Evolutionary conservation across 805 yeast species (phyloP).

Genomic region (Candida tammaniensis): DNA sequence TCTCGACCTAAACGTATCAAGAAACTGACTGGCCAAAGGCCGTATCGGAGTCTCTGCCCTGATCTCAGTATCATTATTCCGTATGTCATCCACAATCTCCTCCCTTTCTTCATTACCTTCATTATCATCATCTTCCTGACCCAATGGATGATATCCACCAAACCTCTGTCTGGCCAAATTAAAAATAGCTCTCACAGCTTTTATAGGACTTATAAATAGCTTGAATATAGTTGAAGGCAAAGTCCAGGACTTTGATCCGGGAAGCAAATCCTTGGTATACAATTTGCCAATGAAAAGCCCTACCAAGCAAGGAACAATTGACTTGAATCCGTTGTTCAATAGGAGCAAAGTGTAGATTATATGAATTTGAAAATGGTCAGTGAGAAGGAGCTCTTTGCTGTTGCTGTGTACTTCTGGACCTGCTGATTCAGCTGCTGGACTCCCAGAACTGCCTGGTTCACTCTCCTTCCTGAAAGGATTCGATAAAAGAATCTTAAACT

Average conservation of each 20-base stretch:
- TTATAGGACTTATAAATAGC: constrained; percentile 26
- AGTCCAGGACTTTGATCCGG: constrained; percentile 35
- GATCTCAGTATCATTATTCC: constrained; percentile 20
- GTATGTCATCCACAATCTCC: constrained; percentile 11
- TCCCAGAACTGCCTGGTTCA: no score
- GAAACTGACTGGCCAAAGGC: constrained; percentile 57
- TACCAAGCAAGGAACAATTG: constrained; percentile 33
- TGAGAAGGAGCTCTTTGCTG: constrained; percentile 22
- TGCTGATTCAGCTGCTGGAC: background rate
- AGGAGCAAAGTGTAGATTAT: constrained; percentile 31
- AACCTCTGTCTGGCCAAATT: constrained; percentile 5
- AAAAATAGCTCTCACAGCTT: background rate
- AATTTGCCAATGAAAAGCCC: constrained; percentile 39
- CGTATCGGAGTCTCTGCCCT: constrained; percentile 60
- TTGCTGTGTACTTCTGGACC: constrained; percentile 2
- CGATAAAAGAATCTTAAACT: constrained; percentile 29
- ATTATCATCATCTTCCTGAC: constrained; percentile 21
- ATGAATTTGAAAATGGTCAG: constrained; percentile 42
- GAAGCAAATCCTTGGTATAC: constrained; percentile 31
- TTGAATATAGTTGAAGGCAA: constrained; percentile 27
- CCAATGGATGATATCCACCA: constrained; percentile 10
- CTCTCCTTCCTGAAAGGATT: no score
- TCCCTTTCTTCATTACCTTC: constrained; percentile 21
- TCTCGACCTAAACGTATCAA: constrained; percentile 46
- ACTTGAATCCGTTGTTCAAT: constrained; percentile 36